These are phyloP conservation scores for Amanita pallidorosea DNA, from an alignment of 768 basidiomycete genomes.

Conservation along the genomic window DNA sequence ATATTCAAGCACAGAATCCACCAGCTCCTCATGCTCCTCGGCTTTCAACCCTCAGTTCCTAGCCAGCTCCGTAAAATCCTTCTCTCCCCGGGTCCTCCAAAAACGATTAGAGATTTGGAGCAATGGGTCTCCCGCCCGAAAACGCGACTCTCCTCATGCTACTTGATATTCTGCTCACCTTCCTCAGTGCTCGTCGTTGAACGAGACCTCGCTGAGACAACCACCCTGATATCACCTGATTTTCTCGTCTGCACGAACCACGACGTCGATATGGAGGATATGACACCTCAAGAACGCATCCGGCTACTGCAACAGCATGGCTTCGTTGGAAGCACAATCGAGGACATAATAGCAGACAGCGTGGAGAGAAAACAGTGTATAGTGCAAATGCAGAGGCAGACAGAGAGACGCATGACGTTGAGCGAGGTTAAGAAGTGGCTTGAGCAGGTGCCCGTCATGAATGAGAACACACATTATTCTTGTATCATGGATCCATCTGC, in stretches of 20 bases:
- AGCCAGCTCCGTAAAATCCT: slow-evolving; percentile 21
- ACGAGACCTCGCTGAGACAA: slow-evolving; percentile 19
- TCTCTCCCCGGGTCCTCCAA: slow-evolving; percentile 16
- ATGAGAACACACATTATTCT: slow-evolving; percentile 26
- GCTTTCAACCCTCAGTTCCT: slow-evolving; percentile 20
- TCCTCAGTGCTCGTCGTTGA: slow-evolving; percentile 20
- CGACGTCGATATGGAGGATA: slow-evolving; percentile 18
- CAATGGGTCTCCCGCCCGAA: slow-evolving; percentile 8
- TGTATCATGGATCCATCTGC: slow-evolving; percentile 28
- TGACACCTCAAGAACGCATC: slow-evolving; percentile 12
- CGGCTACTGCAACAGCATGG: slow-evolving; percentile 9
- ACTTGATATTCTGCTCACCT: slow-evolving; percentile 26
- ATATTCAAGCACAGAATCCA: slow-evolving; percentile 17
- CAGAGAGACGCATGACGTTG: slow-evolving; percentile 5
- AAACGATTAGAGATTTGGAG: slow-evolving; percentile 15
- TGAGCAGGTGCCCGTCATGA: slow-evolving; percentile 21
- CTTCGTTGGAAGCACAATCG: slow-evolving; percentile 9
- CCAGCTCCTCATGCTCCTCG: slow-evolving; percentile 20
- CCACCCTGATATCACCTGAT: slow-evolving; percentile 10
- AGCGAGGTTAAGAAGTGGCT: slow-evolving; percentile 20
- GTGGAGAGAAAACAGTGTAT: slow-evolving; percentile 21
- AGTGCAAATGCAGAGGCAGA: slow-evolving; percentile 11
- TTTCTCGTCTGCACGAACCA: slow-evolving; percentile 27
- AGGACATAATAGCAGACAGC: slow-evolving; percentile 17
- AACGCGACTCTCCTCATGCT: slow-evolving; percentile 19